Percentiles rank a stretch among this genome's conserved stretches.
Conservation (phyloP, 352 stramenopile genomes). For the Peronospora belbahrii region DNA sequence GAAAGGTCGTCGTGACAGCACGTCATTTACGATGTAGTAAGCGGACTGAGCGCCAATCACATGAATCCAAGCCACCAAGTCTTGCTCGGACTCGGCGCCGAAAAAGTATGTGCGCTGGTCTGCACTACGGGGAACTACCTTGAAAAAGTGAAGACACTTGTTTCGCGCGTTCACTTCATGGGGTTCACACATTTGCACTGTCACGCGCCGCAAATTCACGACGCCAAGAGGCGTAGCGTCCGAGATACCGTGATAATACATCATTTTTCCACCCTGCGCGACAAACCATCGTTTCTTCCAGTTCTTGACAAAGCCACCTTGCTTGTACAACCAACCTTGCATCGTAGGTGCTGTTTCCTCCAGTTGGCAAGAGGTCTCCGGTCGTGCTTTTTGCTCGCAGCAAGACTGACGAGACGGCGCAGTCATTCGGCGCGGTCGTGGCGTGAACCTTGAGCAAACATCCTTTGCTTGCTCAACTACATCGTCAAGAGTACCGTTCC, state of each 20-base stretch:
- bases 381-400: slow-evolving; percentile 9
- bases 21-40: slow-evolving; percentile 25
- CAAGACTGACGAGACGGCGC: slow-evolving; percentile 10
- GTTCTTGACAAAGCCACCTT: slow-evolving; percentile 77
- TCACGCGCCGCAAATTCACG: slow-evolving; percentile 50
- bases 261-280: slow-evolving; percentile 67
- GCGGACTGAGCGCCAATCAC: slow-evolving; percentile 46
- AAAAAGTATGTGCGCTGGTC: slow-evolving; percentile 70
- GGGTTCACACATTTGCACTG: slow-evolving; percentile 47
- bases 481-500: slow-evolving; percentile 16
- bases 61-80: slow-evolving; percentile 68
- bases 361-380: slow-evolving; percentile 13
- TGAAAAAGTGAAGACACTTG: slow-evolving; percentile 59
- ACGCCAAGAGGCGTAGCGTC: slow-evolving; percentile 62
- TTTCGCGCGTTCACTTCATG: slow-evolving; percentile 57
- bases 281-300: slow-evolving; percentile 86
- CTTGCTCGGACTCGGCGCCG: slow-evolving; percentile 50
- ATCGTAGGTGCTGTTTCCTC: slow-evolving; percentile 34
- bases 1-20: slow-evolving; percentile 8
- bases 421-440: slow-evolving; percentile 26
- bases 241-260: slow-evolving; percentile 58
- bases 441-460: slow-evolving; percentile 10
- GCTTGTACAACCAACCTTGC: slow-evolving; percentile 71
- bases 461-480: slow-evolving; percentile 7
- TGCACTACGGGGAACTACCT: slow-evolving; percentile 45